Evolutionary conservation across 345 rosid species (phyloP), one percentile per base, ranked within the genome.

Genomic region (Diplotaxis tenuifolia): DNA sequence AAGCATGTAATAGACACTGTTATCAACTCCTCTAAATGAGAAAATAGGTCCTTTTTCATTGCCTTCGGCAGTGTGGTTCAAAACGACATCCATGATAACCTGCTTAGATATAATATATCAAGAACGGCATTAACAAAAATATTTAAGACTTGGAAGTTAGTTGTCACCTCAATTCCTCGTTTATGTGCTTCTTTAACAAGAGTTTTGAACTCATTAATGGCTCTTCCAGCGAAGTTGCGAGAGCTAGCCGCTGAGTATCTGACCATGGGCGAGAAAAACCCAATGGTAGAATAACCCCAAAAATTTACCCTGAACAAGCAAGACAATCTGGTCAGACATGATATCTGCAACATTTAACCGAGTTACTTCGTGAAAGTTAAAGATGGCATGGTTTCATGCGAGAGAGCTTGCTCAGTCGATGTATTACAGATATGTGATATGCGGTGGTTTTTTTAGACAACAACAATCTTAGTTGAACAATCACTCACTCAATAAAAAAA

Each of bases 21-120:
- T 91, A 78, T 93, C 98, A 70, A 84, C 84, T 76, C 98, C 98
- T 81, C 93, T 91, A 71, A 93, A 93, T 69, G 98, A 91, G 34
- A 89, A 57, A 74, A 79, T 83, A 52, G 92, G 97, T 15, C 98
- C 98, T 82, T 86, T 84, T 76, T 89, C 97, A 84, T 93, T 93
- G 70, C 98, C 98, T 85, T 93, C 98, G 18, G 97, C 96, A 16
- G 98, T 93, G 85, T 93, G 98, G 82, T 93, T 93, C 86, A 93
- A 88, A 69, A 93, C 97, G 28, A 93, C 96, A 79, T 93, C 98
- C 97, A 93, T 85, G 74, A 91, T 40, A 38, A 93, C 97, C 98
- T 93, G 89, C 72, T 67, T 42, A 71, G 77, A 72, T n/a, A n/a
- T n/a, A n/a, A 32, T 60, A 38, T 77, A 72, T 78, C 62, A 69